Base-by-base conservation (phyloP, 2,329 filamentous ascomycete species). In the Trichoderma koningii region DNA sequence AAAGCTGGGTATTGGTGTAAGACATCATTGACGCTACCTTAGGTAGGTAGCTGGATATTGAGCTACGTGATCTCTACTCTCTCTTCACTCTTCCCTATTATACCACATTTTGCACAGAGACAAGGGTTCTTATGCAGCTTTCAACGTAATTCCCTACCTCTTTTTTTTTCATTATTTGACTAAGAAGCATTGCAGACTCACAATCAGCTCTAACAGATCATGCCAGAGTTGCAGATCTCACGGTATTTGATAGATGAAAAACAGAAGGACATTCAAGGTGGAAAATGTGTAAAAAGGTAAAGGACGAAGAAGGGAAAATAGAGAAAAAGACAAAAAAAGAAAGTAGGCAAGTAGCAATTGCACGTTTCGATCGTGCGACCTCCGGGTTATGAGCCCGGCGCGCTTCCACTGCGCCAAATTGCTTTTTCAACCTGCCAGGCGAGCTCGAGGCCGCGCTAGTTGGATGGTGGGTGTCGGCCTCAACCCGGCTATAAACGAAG, bases 381-480 rank as follows among this genome's bases (percentile, higher is more conserved):
- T 60, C 56, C 56, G 56, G 56, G 56, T 60, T 60, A 60, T 60
- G 56, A 60, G 56, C 56, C 56, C 56, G 56, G 56, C 56, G 56
- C 56, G 56, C 56, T 60, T 60, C 56, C 56, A 60, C 56, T 60
- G 56, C 56, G 56, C 56, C 56, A 60, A 60, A 60, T 60, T 60
- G 56, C 56, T 60, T 60, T 50, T 10, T 9, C 41, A 52, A 17
- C 28, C 19, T 14, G 34, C 34, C 12, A 12, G 34, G 34, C 34
- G 34, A 10, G 3, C 3, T 38, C 34, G 34, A 38, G 34, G 26
- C 50, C 30, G 50, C 50, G 47, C 44, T 51, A 50, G 56, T 38
- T 60, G 21, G 19, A 30, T 30, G 21, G 3, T 3, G 3, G 21
- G 42, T 1, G 34, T 1, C 3, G 3, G 21, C 12, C 3, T 51